These are phyloP conservation scores for Mucor lusitanicus DNA, from an alignment of 371 early-diverging fungal species.

Conservation along the genomic window DNA sequence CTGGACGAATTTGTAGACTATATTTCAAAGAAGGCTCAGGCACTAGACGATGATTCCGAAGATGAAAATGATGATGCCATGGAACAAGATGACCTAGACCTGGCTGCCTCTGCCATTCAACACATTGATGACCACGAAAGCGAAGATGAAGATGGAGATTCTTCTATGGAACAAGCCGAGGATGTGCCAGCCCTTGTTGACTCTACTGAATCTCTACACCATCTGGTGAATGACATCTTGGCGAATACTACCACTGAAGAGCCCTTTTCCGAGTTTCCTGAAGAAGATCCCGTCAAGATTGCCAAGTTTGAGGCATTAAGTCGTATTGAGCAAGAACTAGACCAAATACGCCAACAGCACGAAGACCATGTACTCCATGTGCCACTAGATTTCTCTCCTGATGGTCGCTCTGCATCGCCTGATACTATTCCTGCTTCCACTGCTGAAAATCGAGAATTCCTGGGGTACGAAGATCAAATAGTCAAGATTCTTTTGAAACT, in stretches of 20 bases:
- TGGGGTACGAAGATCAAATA: conserved; percentile 37
- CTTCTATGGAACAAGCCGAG: neutral
- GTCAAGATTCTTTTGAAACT: conserved; percentile 36
- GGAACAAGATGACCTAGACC: neutral
- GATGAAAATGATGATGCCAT: conserved; percentile 3
- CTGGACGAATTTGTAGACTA: conserved; percentile 4
- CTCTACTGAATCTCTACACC: neutral
- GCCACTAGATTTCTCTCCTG: conserved; percentile 29
- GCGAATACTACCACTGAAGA: neutral
- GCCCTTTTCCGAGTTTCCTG: neutral
- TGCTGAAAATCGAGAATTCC: conserved; percentile 27
- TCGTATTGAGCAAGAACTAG: conserved; percentile 28
- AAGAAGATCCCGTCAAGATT: conserved; percentile 21
- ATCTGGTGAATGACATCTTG: conserved; percentile 1
- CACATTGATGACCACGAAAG: neutral
- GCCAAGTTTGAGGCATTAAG: conserved; percentile 21
- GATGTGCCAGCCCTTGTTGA: conserved; percentile 3
- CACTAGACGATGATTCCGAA: neutral
- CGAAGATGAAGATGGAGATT: neutral
- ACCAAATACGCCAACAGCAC: conserved; percentile 22
- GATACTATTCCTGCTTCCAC: conserved; percentile 21
- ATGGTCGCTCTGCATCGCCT: conserved; percentile 13
- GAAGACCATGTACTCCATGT: conserved; percentile 18
- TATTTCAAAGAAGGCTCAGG: conserved; percentile 1
- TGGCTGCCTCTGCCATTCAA: neutral